Base-by-base conservation (phyloP, 2,329 filamentous ascomycete species). In the Hymenoscyphus fructigenus region DNA sequence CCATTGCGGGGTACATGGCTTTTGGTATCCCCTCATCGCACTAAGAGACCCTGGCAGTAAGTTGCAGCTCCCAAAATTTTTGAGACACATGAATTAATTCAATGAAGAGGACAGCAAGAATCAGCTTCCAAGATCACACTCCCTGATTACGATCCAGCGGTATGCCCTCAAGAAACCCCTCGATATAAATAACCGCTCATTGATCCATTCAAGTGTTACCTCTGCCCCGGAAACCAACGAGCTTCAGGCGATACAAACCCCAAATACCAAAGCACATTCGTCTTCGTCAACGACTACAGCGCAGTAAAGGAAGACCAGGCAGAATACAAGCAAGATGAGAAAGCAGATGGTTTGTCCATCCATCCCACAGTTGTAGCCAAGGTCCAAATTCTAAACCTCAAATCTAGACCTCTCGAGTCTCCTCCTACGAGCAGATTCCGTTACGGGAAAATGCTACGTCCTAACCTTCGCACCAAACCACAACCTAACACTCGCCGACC, bases 11-110 rank as follows among this genome's bases (percentile, higher is more conserved):
- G 92, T 67, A 92, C 90, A 67, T 96, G 93, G 90, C 85, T 99
- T 66, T 85, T 99, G 44, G 95, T 99, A 15, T 98, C 95, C 17
- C 95, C 95, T 67, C 95, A 99, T 79, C 85, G 95, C 63, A 98
- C 93, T 61, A 98, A 98, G 85, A 86, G 95, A 69, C 95, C 95
- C 74, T 99, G 95, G 95, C 95, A 97, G 92, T 96, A 82, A 85
- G 91, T 67, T 23, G 7, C 28, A 14, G 3, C 36, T 15, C 26
- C 3, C 14, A 28, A 36, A 53, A 15, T 15, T 5, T 14, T 6
- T 7, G 12, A 15, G 7, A 41, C 3, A 59, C 20, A 41, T 32
- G 14, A 62, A 53, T 4, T 41, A 12, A 34, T 60, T 64, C 20
- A 61, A 68, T 70, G 6, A 65, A 93, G 91, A 82, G 91, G 91